Percentiles rank a stretch among this genome's conserved stretches.
phyloP scores from a whole-genome alignment of 2,329 filamentous ascomycete species.

The Pseudogymnoascus sp. region DNA sequence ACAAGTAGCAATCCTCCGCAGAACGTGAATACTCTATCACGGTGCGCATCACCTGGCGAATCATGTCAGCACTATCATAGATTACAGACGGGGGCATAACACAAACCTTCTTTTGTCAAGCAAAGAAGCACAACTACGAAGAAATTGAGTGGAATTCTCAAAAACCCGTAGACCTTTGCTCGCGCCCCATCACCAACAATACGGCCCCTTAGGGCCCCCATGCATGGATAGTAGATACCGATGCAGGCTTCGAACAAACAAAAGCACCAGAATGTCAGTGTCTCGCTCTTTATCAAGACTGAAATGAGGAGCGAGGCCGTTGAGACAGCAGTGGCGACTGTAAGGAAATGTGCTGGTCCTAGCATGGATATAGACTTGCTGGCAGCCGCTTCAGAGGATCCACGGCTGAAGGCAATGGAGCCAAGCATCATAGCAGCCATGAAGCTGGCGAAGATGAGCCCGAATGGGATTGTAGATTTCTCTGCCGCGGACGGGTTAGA shows the following conservation, averaged over 20 bases:
- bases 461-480: conserved; percentile 32
- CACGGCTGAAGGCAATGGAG: conserved; percentile 44
- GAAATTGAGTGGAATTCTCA: conserved; percentile 52
- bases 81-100: neutral
- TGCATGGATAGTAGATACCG: conserved; percentile 51
- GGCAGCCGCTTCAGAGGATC: neutral
- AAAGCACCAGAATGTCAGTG: conserved; percentile 47
- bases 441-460: conserved; percentile 49
- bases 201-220: conserved; percentile 47
- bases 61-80: conserved; percentile 9
- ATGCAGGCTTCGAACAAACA: conserved; percentile 51
- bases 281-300: conserved; percentile 36
- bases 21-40: conserved; percentile 8
- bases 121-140: conserved; percentile 46
- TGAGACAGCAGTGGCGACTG: conserved; percentile 35
- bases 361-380: conserved; percentile 24
- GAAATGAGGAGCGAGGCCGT: conserved; percentile 35
- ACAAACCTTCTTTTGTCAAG: conserved; percentile 37
- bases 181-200: conserved; percentile 48
- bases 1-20: conserved; percentile 9
- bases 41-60: neutral
- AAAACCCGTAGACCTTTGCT: conserved; percentile 48
- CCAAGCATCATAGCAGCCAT: conserved; percentile 55
- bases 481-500: conserved; percentile 21
- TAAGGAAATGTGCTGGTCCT: conserved; percentile 28